Conservation (phyloP, 1,139 yeast genomes). For the Pichia sp. region DNA sequence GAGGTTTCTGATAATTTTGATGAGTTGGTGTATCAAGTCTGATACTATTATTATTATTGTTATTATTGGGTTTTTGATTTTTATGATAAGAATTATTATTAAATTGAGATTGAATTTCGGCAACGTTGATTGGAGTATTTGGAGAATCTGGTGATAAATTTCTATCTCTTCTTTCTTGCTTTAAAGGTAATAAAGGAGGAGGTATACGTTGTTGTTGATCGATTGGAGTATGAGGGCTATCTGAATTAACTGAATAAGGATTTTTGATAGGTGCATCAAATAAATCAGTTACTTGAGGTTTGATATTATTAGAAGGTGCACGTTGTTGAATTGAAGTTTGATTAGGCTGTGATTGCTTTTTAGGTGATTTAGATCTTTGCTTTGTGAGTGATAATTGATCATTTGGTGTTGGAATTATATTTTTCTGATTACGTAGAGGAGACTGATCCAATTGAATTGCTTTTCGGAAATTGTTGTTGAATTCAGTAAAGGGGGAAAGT, state of each 20-base stretch:
- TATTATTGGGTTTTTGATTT: conserved; percentile 3
- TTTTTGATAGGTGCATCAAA: conserved; percentile 11
- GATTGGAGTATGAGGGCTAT: conserved; percentile 14
- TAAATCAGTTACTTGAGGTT: conserved; percentile 1
- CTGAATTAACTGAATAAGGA: conserved; percentile 8
- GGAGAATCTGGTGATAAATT: conserved; percentile 5
- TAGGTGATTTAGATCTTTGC: too few species aligned
- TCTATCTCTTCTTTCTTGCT: background rate
- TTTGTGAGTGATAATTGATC: too few species aligned
- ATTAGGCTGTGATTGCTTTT: background rate
- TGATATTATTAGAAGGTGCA: conserved; percentile 7
- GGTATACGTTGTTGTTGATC: conserved; percentile 16
- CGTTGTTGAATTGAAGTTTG: background rate
- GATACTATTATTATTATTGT: background rate
- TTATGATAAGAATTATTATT: too few species aligned
- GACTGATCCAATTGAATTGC: conserved; percentile 18
- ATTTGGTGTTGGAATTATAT: conserved; percentile 2
- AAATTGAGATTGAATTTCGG: background rate
- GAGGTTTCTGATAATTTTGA: conserved; percentile 1
- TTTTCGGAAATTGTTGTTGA: conserved; percentile 39
- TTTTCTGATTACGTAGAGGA: background rate
- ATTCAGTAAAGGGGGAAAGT: conserved; percentile 44
- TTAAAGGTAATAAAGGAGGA: background rate
- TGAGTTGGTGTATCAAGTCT: conserved; percentile 6
- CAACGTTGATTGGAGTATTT: background rate